Evolutionary conservation across 129 eudicot species (phyloP), one percentile per base, ranked within the genome.

Genomic region (Arctium lappa): DNA sequence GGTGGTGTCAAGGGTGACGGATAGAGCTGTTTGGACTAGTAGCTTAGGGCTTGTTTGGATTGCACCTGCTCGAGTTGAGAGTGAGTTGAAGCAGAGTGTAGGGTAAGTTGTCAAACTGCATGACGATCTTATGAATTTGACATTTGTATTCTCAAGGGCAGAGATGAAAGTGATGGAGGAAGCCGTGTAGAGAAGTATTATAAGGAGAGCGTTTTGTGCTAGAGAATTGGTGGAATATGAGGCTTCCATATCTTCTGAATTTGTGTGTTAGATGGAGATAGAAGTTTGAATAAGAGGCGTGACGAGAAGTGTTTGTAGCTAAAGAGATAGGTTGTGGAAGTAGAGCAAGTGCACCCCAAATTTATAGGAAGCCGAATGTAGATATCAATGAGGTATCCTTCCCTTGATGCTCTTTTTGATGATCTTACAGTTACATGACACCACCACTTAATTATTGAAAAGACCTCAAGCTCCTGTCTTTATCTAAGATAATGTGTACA

Each of bases 41-140:
- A 78, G 79, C 65, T 84, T 84, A 3, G 90, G 89, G 79, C 79
- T 80, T 65, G 81, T 73, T 60, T 84, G 84, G 80, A 89, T 89
- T 11, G 73, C 86, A 37, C 77, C 72, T 29, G 90, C 80, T 60
- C 34, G 79, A 36, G 73, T 70, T 31, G 90, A 84, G 0, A 87
- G 87, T 32, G 92, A 84, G 83, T 81, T 87, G 81, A 75, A 85
- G 56, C 92, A 89, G 1, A 89, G 86, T 8, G 65, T 75, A 30
- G 90, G 90, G 81, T 89, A 89, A 15, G 68, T 79, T 69, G 92
- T 89, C 36, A 84, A 34, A 56, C 76, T 76, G 81, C 92, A 89
- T 9, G 92, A 89, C 48, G 85, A 33, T 89, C 74, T 86, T 2
- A 86, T 84, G 80, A 86, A 89, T n/a, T 86, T 83, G 1, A 75